These are phyloP conservation scores for Kodamaea leandrae DNA, from an alignment of 805 yeast species.

Conservation along the genomic window DNA sequence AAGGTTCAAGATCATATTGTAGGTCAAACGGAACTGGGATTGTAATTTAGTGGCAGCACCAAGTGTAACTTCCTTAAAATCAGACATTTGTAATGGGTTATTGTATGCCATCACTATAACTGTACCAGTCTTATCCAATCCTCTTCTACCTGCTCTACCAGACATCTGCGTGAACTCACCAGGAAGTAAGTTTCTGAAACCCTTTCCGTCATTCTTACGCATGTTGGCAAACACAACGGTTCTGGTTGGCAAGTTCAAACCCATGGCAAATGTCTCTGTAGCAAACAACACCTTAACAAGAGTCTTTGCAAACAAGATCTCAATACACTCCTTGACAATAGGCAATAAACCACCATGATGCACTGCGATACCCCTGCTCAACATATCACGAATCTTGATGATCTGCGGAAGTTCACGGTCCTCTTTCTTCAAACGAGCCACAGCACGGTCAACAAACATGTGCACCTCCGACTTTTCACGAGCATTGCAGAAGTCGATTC, in stretches of 20 bases:
- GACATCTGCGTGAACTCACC: conserved; percentile 99
- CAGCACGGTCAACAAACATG: conserved; percentile 89
- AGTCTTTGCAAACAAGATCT: conserved; percentile 83
- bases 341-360: conserved; percentile 95
- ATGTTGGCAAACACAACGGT: conserved; percentile 88
- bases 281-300: conserved; percentile 90
- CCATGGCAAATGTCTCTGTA: conserved; percentile 99
- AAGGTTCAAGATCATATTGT: conserved; percentile 90
- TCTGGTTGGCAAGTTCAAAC: conserved; percentile 92
- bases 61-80: conserved; percentile 75
- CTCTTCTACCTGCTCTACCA: conserved; percentile 98
- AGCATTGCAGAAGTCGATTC: conserved; percentile 78
- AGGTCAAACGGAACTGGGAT: conserved; percentile 91
- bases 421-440: conserved; percentile 77
- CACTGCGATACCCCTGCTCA: conserved; percentile 90
- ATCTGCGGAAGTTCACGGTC: conserved; percentile 95
- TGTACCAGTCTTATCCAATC: conserved; percentile 89
- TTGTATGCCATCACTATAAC: conserved; percentile 88
- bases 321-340: conserved; percentile 89
- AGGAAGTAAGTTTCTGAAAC: conserved; percentile 77
- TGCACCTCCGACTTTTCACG: conserved; percentile 87
- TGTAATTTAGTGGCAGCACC: conserved; percentile 89
- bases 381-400: conserved; percentile 71
- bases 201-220: conserved; percentile 87
- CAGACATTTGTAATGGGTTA: conserved; percentile 53